phyloP scores from a whole-genome alignment of 305 asterid genomes.

The Fraxinus dipetala region DNA sequence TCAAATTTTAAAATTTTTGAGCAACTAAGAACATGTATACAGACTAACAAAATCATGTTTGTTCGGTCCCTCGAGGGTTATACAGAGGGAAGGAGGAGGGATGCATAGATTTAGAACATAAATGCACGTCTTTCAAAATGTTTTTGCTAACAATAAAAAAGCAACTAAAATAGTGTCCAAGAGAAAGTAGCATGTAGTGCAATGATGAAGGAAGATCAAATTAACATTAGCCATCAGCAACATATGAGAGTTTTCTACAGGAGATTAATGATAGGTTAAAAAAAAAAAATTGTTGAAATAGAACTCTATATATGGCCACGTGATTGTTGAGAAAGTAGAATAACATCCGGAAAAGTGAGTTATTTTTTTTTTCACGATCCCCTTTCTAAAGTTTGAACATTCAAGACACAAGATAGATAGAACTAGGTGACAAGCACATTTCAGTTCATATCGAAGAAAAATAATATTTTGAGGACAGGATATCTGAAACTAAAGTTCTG shows the following conservation, averaged over 20 bases:
- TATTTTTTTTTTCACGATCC: not conserved
- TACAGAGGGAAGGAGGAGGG: not conserved
- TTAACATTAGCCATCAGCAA: not conserved
- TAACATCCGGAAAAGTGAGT: not conserved
- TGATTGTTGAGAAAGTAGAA: not conserved
- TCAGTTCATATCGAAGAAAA: not conserved
- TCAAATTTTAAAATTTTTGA: not conserved
- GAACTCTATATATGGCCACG: not conserved
- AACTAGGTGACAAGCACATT: not conserved
- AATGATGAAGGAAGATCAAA: not conserved
- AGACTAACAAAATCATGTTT: not conserved
- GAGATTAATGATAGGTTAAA: not conserved
- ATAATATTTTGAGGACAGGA: not conserved
- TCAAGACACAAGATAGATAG: not conserved
- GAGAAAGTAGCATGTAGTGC: not conserved
- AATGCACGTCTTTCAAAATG: not conserved
- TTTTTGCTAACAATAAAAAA: not conserved
- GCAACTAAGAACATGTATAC: not conserved
- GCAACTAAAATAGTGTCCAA: not conserved
- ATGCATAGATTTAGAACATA: not conserved
- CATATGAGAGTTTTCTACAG: not conserved
- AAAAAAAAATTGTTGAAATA: no score
- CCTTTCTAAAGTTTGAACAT: not conserved
- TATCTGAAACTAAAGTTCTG: not conserved
- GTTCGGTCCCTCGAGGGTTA: not conserved